A percentile compares a stretch with the other conserved stretches of the same genome.
Conservation (phyloP, 805 yeast genomes). For the Metschnikowia gelsemii region DNA sequence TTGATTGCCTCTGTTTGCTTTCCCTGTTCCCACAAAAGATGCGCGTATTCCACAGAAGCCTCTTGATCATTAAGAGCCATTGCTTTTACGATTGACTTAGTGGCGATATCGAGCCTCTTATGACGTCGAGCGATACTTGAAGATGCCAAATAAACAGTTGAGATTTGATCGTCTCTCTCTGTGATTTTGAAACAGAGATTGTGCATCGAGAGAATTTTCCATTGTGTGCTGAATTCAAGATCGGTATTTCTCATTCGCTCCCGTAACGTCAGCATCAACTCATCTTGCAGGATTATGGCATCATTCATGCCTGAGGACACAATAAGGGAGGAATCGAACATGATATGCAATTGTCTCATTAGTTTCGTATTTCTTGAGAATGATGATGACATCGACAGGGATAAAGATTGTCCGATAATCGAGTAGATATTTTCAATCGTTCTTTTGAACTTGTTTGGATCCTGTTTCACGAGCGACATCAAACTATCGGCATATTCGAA, state of each 20-base stretch:
- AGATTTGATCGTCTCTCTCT: slow-evolving; percentile 36
- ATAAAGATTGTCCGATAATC: slow-evolving; percentile 59
- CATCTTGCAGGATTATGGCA: slow-evolving; percentile 13
- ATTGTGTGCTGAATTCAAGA: slow-evolving; percentile 53
- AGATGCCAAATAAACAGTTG: slow-evolving; percentile 54
- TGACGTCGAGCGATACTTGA: slow-evolving; percentile 67
- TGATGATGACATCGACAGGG: slow-evolving; percentile 37
- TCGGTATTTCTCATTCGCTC: slow-evolving; percentile 37
- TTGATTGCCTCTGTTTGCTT: slow-evolving; percentile 83
- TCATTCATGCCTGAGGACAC: slow-evolving; percentile 16
- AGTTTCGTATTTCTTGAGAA: slow-evolving; percentile 37
- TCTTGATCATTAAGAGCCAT: slow-evolving; percentile 40
- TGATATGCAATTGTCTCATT: slow-evolving; percentile 38
- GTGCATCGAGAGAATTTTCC: slow-evolving; percentile 60
- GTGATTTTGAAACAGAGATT: slow-evolving; percentile 41
- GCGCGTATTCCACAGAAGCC: slow-evolving; percentile 74
- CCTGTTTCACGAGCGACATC: slow-evolving; percentile 37
- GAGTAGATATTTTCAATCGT: slow-evolving; percentile 52
- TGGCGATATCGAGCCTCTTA: slow-evolving; percentile 69
- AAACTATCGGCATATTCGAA: slow-evolving; percentile 68
- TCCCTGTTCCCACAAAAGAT: slow-evolving; percentile 85
- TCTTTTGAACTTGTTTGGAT: slow-evolving; percentile 32
- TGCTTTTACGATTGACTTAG: slow-evolving; percentile 64
- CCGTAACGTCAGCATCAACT: slow-evolving; percentile 24
- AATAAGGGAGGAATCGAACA: slow-evolving; percentile 35